Percentiles rank a stretch among this genome's conserved stretches.
These are phyloP conservation scores for Gentiana straminea DNA, from an alignment of 257 asterid species.

Conservation along the genomic window DNA sequence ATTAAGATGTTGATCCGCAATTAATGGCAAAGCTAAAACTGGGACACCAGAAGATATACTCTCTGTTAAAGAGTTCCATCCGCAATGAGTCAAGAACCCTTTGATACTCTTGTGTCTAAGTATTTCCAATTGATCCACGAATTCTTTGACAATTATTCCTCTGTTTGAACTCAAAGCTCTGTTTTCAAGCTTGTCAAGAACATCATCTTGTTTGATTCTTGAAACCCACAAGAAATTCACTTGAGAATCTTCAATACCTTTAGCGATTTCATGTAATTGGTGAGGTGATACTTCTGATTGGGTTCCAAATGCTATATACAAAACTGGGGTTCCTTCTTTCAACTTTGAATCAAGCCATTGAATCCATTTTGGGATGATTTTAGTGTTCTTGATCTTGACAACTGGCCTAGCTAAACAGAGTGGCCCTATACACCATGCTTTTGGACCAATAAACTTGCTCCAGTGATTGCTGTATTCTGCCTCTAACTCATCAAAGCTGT, in stretches of 20 bases:
- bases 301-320: constrained; percentile 71
- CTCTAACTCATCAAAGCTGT: constrained; percentile 47
- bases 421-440: constrained; percentile 53
- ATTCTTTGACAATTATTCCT: constrained; percentile 42
- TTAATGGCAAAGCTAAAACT: constrained; percentile 50
- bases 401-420: constrained; percentile 26
- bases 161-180: constrained; percentile 14
- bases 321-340: constrained; percentile 20
- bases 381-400: not conserved
- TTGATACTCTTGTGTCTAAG: constrained; percentile 31
- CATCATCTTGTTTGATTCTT: constrained; percentile 3
- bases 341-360: constrained; percentile 36
- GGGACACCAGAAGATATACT: constrained; percentile 48
- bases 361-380: constrained; percentile 9
- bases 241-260: constrained; percentile 41
- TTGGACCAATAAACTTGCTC: constrained; percentile 39
- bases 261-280: constrained; percentile 39
- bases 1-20: constrained; percentile 71
- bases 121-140: constrained; percentile 51
- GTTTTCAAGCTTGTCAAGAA: constrained; percentile 15
- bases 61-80: constrained; percentile 73
- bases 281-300: constrained; percentile 50
- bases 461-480: constrained; percentile 30
- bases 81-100: constrained; percentile 71
- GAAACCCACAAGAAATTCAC: constrained; percentile 56